Conservation (phyloP, 192 early-diverging fungal genomes). For the Phycomyces blakesleeanus region DNA sequence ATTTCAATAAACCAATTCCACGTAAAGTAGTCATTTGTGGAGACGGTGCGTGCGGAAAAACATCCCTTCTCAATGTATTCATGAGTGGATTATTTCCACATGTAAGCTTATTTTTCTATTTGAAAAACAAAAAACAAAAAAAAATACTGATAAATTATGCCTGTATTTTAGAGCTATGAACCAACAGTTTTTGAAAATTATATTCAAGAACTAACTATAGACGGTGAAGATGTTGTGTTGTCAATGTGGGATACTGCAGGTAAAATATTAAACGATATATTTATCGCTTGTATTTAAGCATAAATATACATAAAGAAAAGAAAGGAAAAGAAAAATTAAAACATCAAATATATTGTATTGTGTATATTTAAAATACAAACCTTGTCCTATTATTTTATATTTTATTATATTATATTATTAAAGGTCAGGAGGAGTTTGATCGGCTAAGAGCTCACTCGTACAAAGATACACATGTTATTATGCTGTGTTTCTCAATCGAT, state of each 20-base stretch:
- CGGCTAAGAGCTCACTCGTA: constrained; percentile 27
- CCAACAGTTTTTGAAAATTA: constrained; percentile 44
- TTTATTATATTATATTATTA: no score
- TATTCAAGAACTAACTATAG: constrained; percentile 34
- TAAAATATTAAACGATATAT: constrained; percentile 15
- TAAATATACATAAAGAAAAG: neutral
- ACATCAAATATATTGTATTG: no score
- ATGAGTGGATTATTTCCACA: constrained; percentile 38
- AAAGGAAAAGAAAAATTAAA: no score
- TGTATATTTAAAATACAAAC: no score
- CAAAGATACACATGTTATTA: constrained; percentile 30
- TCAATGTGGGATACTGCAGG: constrained; percentile 43
- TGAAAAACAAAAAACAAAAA: neutral
- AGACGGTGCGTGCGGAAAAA: constrained; percentile 37
- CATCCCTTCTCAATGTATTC: constrained; percentile 40
- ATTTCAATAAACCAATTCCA: constrained; percentile 16
- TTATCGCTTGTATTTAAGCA: no score
- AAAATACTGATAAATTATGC: neutral
- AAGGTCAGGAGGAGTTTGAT: constrained; percentile 36
- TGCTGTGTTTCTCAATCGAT: constrained; percentile 35
- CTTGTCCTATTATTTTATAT: no score
- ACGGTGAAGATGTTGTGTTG: constrained; percentile 32
- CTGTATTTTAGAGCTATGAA: constrained; percentile 34
- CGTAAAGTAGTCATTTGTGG: constrained; percentile 30
- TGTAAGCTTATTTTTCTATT: constrained; percentile 13